phyloP scores from a whole-genome alignment of 345 rosid species.

The Punica granatum region DNA sequence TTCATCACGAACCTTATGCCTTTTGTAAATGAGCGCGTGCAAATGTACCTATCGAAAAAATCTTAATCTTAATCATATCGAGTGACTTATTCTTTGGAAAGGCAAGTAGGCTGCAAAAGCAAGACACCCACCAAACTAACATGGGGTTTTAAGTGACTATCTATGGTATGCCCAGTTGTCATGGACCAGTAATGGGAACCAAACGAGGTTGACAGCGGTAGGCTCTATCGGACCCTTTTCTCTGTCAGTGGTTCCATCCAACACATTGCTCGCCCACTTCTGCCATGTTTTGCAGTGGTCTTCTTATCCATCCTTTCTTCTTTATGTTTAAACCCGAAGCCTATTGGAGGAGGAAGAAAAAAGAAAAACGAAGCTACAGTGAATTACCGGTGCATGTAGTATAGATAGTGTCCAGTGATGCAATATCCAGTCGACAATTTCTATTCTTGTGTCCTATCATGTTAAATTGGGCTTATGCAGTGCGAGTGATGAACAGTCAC shows the following conservation, averaged over 20 bases:
- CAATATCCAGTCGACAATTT: too few relatives aligned
- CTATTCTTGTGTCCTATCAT: too few relatives aligned
- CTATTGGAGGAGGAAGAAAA: too few relatives aligned
- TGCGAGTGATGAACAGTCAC: too few relatives aligned
- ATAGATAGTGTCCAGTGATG: too few relatives aligned
- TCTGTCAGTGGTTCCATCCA: neutral
- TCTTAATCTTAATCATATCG: too few relatives aligned
- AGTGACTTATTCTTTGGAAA: neutral
- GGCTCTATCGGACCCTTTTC: neutral
- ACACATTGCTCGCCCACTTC: neutral
- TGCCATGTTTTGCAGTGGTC: neutral
- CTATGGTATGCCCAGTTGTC: neutral
- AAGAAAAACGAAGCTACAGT: too few relatives aligned
- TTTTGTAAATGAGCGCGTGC: too few relatives aligned
- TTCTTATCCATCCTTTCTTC: neutral
- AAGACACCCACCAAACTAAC: neutral
- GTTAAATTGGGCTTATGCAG: too few relatives aligned
- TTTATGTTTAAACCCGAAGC: neutral
- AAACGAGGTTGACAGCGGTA: slow-evolving; percentile 1
- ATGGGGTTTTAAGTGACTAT: neutral
- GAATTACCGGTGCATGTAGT: too few relatives aligned
- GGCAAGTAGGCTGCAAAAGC: neutral
- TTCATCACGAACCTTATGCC: too few relatives aligned
- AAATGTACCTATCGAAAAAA: too few relatives aligned
- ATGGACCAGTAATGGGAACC: slow-evolving; percentile 2